Base-by-base conservation (phyloP, 202 grass and related monocot genomes). In the Dendrocalamus latiflorus region DNA sequence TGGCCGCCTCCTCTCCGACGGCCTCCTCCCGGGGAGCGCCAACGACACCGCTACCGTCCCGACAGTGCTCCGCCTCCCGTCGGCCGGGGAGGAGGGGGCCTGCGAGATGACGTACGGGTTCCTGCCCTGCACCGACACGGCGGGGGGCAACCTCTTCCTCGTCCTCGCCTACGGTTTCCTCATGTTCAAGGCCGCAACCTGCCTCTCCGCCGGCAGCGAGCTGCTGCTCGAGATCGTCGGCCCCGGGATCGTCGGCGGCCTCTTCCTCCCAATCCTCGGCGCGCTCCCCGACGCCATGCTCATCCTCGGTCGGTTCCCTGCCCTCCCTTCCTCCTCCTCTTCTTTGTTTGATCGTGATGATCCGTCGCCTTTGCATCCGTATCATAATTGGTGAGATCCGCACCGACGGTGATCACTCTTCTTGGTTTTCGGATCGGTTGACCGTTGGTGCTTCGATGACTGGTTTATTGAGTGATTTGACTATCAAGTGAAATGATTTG, bases 101-200 rank as follows among this genome's bases (percentile, higher is more conserved):
- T 98, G 95, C 80, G 91, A 98, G 77, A 90, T 87, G 81, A 89
- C 95, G 74, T 98, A 98, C 58, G 95, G 95, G 50, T 93, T 95
- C 77, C 74, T 98, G 21, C 95, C 95, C 15, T 98, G 93, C 77
- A 95, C 95, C 9, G 49, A 30, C 5, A 95, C 92, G 17, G 87
- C 59, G 10, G 8, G 71, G 1, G 95, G 95, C 0, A 98, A 98
- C 87, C 65, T 98, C 30, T 93, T 98, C 83, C 85, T 98, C 28
- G 76, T 81, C 48, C n/a, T 95, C 4, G 80, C 86, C n/a, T 98
- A 98, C 71, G 95, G 95, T 5, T 91, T 93, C 86, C 83, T 98
- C 76, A 93, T 98, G 93, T 98, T 90, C 82, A 98, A 95, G 83
- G 78, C 89, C 20, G 95, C 95, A 13, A 98, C 95, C 3, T 93